Evolutionary conservation across 805 yeast species (phyloP).

Genomic region (Geotrichum ghanense): DNA sequence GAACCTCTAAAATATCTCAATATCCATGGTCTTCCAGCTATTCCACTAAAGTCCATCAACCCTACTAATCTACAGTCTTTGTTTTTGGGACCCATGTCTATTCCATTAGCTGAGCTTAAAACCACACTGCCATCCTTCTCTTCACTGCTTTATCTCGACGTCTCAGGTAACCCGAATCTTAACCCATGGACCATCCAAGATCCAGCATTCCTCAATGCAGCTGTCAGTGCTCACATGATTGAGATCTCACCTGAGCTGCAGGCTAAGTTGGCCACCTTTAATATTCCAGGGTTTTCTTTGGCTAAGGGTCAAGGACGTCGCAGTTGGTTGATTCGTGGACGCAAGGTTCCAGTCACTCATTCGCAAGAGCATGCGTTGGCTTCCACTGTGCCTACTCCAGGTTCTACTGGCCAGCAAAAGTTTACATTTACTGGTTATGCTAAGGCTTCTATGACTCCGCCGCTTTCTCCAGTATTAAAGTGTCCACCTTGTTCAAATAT

Average conservation of each 20-base stretch:
- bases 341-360: conserved; percentile 3
- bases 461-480: neutral
- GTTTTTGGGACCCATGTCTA: conserved; percentile 22
- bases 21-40: conserved; percentile 53
- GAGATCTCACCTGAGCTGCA: conserved; percentile 37
- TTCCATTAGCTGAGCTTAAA: conserved; percentile 18
- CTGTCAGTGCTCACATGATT: conserved; percentile 43
- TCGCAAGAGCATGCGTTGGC: neutral
- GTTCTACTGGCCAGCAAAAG: conserved; percentile 8
- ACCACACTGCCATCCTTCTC: conserved; percentile 17
- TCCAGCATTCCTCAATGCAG: conserved; percentile 33
- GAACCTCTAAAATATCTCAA: conserved; percentile 39
- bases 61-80: conserved; percentile 19
- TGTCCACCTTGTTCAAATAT: conserved; percentile 3
- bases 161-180: conserved; percentile 50
- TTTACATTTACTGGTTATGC: conserved; percentile 20
- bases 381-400: conserved; percentile 5
- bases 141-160: conserved; percentile 45
- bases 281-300: conserved; percentile 27
- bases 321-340: conserved; percentile 53
- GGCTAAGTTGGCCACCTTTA: conserved; percentile 19
- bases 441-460: conserved; percentile 13
- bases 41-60: conserved; percentile 24
- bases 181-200: conserved; percentile 49
- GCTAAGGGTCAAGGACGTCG: conserved; percentile 53